Conservation (phyloP, 2,329 filamentous ascomycete genomes). For the Stachybotrys echinatus region DNA sequence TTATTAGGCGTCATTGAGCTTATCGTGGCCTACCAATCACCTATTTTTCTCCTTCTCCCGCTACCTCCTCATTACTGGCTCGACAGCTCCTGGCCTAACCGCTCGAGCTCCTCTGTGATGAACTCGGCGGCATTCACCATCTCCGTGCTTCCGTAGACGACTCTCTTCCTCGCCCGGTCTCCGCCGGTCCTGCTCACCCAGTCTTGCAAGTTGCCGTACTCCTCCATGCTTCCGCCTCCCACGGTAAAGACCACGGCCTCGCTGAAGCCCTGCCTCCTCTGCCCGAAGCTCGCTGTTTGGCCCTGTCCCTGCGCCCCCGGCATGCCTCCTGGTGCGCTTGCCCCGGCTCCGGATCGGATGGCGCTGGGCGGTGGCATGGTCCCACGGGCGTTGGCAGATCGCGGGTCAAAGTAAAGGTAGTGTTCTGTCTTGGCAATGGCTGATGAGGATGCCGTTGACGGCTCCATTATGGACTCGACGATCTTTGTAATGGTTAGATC, state of each 20-base stretch:
- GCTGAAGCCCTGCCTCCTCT: conserved; percentile 81
- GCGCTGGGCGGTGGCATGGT: conserved; percentile 78
- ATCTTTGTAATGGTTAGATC: conserved; percentile 97
- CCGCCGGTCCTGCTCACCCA: conserved; percentile 79
- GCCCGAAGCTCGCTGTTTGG: conserved; percentile 80
- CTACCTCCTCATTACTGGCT: conserved; percentile 15
- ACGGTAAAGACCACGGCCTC: conserved; percentile 94
- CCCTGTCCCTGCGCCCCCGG: conserved; percentile 51
- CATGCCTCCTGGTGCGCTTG: conserved; percentile 40
- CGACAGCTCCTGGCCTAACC: conserved; percentile 52
- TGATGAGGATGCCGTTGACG: conserved; percentile 78
- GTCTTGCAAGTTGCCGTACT: conserved; percentile 95
- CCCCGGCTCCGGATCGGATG: conserved; percentile 38
- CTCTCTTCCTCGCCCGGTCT: conserved; percentile 64
- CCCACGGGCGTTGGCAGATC: conserved; percentile 86
- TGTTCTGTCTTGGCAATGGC: conserved; percentile 95
- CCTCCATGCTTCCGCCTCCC: conserved; percentile 96
- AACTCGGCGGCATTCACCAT: conserved; percentile 66
- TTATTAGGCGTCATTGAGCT: too few species aligned
- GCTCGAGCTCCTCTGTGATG: conserved; percentile 57
- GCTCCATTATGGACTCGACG: conserved; percentile 97
- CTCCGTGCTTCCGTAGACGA: conserved; percentile 94
- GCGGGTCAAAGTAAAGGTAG: conserved; percentile 95
- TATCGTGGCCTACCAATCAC: too few species aligned
- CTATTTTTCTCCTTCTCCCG: not conserved